Conservation (phyloP, 139 green algal genomes). For the Pseudopediastrum boryanum region DNA sequence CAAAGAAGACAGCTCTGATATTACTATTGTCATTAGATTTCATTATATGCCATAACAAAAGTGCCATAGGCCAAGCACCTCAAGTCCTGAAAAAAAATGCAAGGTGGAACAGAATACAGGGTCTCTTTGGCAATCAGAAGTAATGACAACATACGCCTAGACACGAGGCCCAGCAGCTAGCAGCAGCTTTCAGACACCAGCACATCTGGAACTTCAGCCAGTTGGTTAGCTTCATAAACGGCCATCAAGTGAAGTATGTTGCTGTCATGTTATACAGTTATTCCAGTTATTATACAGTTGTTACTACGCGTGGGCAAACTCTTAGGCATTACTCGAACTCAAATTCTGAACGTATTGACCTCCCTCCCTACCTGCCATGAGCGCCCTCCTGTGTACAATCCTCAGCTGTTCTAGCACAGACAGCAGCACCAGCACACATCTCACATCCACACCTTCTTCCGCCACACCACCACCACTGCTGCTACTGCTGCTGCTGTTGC, state of each 20-base stretch:
- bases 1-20: not conserved
- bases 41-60: too few relatives aligned
- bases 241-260: not conserved
- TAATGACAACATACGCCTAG: not conserved
- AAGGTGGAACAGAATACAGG: constrained; percentile 18
- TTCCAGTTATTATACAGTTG: not conserved
- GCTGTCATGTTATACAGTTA: not conserved
- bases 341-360: not conserved
- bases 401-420: constrained; percentile 61
- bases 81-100: constrained; percentile 6
- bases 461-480: not conserved
- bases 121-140: not conserved
- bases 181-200: not conserved
- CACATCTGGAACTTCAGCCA: not conserved
- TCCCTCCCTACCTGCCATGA: constrained; percentile 20
- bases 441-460: constrained; percentile 5
- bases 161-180: not conserved
- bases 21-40: not conserved
- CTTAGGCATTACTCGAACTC: not conserved
- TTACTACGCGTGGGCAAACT: not conserved
- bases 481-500: constrained; percentile 2
- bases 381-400: constrained; percentile 38
- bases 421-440: constrained; percentile 62
- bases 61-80: too few relatives aligned
- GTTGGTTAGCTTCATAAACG: not conserved